Evolutionary conservation across 176 grass and related monocot species (phyloP).

Genomic region (Guadua angustifolia): DNA sequence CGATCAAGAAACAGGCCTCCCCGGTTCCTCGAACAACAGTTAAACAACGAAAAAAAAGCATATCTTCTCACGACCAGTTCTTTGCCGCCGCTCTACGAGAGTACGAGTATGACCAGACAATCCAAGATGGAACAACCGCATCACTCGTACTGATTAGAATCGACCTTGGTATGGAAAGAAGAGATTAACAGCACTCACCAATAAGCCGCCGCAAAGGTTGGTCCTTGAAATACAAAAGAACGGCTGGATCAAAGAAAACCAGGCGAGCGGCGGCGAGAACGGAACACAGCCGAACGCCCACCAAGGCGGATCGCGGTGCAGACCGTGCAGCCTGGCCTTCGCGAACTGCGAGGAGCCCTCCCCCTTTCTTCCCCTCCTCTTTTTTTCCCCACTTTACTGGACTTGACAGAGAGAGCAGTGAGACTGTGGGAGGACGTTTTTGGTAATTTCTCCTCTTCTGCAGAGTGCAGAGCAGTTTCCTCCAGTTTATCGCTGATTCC

Average conservation of each 20-base stretch:
- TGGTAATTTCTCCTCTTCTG: slow-evolving; percentile 12
- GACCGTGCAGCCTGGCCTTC: background rate
- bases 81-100: background rate
- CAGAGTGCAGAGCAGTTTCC: background rate
- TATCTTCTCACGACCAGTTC: background rate
- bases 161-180: background rate
- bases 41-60: background rate
- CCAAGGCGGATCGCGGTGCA: slow-evolving; percentile 31
- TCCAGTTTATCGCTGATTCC: background rate
- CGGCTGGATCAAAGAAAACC: slow-evolving; percentile 30
- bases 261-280: background rate
- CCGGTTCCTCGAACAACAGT: background rate
- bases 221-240: background rate
- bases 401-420: background rate
- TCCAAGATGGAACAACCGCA: background rate
- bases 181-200: slow-evolving; percentile 18
- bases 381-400: background rate
- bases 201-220: background rate
- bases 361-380: background rate
- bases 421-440: slow-evolving; percentile 21
- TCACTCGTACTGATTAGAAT: background rate
- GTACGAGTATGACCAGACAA: background rate
- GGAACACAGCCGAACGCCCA: background rate
- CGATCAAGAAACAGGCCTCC: background rate
- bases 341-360: slow-evolving; percentile 2